phyloP scores from a whole-genome alignment of 1,284 basidiomycete genomes.

The Microbotryomycetes sp. region DNA sequence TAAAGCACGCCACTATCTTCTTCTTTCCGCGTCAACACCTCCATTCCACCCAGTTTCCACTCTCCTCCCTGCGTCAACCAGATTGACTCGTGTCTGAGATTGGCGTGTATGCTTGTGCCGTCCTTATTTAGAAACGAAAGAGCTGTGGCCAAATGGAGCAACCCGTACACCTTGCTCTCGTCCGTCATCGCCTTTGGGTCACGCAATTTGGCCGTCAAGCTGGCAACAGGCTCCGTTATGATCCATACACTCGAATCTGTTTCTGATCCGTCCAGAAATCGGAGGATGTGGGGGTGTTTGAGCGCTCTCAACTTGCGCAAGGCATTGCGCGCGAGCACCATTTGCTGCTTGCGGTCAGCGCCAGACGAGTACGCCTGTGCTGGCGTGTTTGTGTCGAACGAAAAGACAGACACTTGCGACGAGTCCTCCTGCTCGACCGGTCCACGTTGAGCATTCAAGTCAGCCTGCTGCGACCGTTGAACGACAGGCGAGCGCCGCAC shows the following conservation, averaged over 20 bases:
- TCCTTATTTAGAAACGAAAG: slow-evolving; percentile 80
- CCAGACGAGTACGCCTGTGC: slow-evolving; percentile 39
- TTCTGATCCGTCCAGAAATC: slow-evolving; percentile 71
- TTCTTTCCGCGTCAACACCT: slow-evolving; percentile 71
- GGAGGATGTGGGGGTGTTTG: slow-evolving; percentile 90
- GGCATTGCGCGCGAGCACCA: slow-evolving; percentile 81
- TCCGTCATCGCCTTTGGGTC: slow-evolving; percentile 3
- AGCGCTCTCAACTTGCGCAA: slow-evolving; percentile 83
- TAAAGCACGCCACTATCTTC: slow-evolving; percentile 70
- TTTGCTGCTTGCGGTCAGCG: slow-evolving; percentile 49
- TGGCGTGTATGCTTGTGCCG: slow-evolving; percentile 79
- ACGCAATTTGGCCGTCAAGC: slow-evolving; percentile 51
- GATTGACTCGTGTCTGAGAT: slow-evolving; percentile 66
- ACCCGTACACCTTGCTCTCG: slow-evolving; percentile 22
- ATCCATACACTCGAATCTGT: slow-evolving; percentile 82
- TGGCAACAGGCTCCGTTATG: slow-evolving; percentile 85
- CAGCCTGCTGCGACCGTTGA: neutral
- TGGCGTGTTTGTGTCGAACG: slow-evolving; percentile 45
- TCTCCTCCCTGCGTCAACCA: slow-evolving; percentile 89
- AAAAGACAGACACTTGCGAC: slow-evolving; percentile 74
- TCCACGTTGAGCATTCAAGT: neutral
- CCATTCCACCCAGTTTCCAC: slow-evolving; percentile 94
- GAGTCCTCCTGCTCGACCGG: slow-evolving; percentile 66
- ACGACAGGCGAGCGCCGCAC: neutral
- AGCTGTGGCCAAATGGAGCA: slow-evolving; percentile 56